Percentiles rank a stretch among this genome's conserved stretches.
Evolutionary conservation across 768 basidiomycete species (phyloP).

Genomic region (Tremella yokohamensis): DNA sequence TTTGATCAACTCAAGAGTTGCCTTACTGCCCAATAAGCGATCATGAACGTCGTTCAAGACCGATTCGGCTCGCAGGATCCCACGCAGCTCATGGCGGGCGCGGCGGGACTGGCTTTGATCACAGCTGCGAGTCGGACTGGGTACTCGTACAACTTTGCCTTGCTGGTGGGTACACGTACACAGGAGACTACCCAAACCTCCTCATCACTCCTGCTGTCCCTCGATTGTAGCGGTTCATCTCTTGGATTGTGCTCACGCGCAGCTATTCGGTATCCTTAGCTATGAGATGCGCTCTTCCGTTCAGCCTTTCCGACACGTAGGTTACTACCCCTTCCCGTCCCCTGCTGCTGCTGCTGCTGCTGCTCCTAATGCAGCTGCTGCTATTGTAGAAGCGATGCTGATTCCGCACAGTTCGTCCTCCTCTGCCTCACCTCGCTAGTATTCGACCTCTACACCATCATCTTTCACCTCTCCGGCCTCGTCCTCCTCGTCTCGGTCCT

Average conservation of each 20-base stretch:
- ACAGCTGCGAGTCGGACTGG: constrained; percentile 21
- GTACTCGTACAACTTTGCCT: constrained; percentile 36
- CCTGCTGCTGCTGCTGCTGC: too few relatives aligned
- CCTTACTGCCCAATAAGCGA: too few relatives aligned
- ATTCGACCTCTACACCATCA: constrained; percentile 35
- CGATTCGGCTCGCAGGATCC: constrained; percentile 34
- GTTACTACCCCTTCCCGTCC: too few relatives aligned
- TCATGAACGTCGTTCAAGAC: constrained; percentile 10
- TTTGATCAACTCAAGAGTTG: too few relatives aligned
- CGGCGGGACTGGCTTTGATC: constrained; percentile 28
- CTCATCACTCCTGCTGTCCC: not conserved
- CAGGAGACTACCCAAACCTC: too few relatives aligned
- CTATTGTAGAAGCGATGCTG: too few relatives aligned
- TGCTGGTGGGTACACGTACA: constrained; percentile 31
- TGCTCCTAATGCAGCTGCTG: too few relatives aligned
- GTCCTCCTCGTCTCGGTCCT: constrained; percentile 24
- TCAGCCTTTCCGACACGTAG: constrained; percentile 15
- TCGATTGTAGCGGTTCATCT: not conserved
- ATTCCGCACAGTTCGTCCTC: constrained; percentile 26
- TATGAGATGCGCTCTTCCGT: constrained; percentile 32
- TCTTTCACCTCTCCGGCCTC: constrained; percentile 22
- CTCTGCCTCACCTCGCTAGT: constrained; percentile 29
- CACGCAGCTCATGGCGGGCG: constrained; percentile 27
- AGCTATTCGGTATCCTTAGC: constrained; percentile 43
- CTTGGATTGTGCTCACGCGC: not conserved